Base-by-base conservation (phyloP, 2,329 filamentous ascomycete genomes). In the Sporothrix brunneoviolacea region DNA sequence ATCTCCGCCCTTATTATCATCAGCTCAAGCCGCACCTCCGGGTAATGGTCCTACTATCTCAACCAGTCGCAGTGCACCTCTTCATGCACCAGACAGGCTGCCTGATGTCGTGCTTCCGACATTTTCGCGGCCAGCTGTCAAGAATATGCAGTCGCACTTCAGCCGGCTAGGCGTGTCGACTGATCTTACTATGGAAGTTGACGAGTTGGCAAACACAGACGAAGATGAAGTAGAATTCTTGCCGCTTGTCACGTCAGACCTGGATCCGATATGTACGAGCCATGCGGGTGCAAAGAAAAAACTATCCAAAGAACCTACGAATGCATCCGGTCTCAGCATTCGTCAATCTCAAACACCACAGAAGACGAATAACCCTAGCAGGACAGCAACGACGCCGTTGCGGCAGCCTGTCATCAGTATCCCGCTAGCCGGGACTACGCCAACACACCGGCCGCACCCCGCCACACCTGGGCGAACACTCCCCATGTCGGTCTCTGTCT, bases 231-330 rank as follows among this genome's bases (percentile, higher is more conserved):
- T 10, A 5, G 42, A 33, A 13, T 24, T 35, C 33, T 22, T 39
- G 15, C 55, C 55, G 16, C 50, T 52, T 4, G 28, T 57, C 10
- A 21, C 48, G 27, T 55, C 55, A 1, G 55, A 56, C 28, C 50
- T 57, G 1, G 50, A 51, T 13, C 50, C 32, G 45, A 4, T 44
- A 40, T 19, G 16, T 24, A n/a, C n/a, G n/a, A n/a, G n/a, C n/a
- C n/a, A n/a, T n/a, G n/a, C n/a, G n/a, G n/a, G 6, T 28, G 24
- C 24, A 10, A 5, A 28, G 24, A 5, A 5, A 6, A 10, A 5
- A 28, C 24, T 6, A 10, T 10, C 24, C 24, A 27, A 40, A 41
- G 22, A 32, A 13, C 27, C 46, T 24, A 2, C 28, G 12, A n/a
- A 10, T 7, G 3, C 19, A 10, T 12, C 37, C 4, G 28, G 37